Evolutionary conservation across 345 rosid genomes (phyloP).

Genomic region (Euclidium syriacum): DNA sequence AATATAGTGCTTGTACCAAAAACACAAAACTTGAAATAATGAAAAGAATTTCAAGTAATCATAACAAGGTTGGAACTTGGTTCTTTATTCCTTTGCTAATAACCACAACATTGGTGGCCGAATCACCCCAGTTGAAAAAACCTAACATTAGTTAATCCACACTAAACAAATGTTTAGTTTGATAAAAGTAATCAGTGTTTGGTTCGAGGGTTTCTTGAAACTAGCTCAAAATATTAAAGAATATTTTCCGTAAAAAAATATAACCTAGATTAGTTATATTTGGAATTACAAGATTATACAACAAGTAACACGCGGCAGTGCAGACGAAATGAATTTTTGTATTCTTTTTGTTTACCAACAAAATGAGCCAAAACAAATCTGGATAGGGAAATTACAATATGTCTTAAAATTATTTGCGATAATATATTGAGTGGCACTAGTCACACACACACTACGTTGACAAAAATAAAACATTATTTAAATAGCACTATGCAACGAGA

Average conservation of each 20-base stretch:
- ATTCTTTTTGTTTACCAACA: too few relatives aligned
- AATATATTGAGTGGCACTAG: not conserved
- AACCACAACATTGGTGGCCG: not conserved
- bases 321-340: not conserved
- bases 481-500: slow-evolving; percentile 4
- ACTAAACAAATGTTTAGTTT: not conserved
- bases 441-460: not conserved
- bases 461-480: not conserved
- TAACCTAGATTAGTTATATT: not conserved
- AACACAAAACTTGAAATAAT: not conserved
- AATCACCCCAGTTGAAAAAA: not conserved
- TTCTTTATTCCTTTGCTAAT: not conserved
- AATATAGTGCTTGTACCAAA: not conserved
- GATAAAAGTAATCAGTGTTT: not conserved
- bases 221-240: not conserved
- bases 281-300: not conserved
- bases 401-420: not conserved
- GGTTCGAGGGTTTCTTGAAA: not conserved
- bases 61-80: not conserved
- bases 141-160: not conserved
- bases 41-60: not conserved
- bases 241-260: not conserved
- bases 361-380: not conserved
- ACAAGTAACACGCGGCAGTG: not conserved
- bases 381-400: not conserved